Conservation (phyloP, 75 land plant genomes). For the Cryptomeria japonica region DNA sequence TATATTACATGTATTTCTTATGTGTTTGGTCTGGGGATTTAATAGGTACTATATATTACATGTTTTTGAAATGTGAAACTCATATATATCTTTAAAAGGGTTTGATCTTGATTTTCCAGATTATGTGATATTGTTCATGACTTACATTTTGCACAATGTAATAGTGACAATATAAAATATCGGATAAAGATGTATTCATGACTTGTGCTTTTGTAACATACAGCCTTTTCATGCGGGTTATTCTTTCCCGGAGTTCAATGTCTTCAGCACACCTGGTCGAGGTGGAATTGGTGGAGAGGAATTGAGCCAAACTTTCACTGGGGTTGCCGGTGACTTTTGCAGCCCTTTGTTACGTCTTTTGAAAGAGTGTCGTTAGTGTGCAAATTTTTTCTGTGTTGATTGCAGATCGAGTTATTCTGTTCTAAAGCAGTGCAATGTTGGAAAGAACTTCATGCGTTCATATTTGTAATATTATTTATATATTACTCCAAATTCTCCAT, state of each 20-base stretch:
- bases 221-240: conserved; percentile 32
- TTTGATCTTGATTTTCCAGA: background rate
- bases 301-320: background rate
- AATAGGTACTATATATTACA: background rate
- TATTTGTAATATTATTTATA: background rate
- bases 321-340: conserved; percentile 7
- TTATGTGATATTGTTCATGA: background rate
- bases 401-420: background rate
- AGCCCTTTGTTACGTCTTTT: conserved; percentile 55
- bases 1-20: background rate
- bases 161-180: background rate
- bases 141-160: background rate
- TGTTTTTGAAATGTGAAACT: background rate
- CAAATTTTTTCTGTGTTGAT: background rate
- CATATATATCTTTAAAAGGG: background rate
- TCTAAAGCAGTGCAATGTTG: background rate
- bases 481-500: background rate
- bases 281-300: conserved; percentile 21
- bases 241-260: conserved; percentile 58
- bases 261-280: conserved; percentile 41
- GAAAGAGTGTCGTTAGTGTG: conserved; percentile 44
- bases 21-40: background rate
- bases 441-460: background rate
- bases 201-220: background rate
- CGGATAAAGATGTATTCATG: background rate